phyloP scores from a whole-genome alignment of 208 protist genomes.

The Naegleria fowleri region DNA sequence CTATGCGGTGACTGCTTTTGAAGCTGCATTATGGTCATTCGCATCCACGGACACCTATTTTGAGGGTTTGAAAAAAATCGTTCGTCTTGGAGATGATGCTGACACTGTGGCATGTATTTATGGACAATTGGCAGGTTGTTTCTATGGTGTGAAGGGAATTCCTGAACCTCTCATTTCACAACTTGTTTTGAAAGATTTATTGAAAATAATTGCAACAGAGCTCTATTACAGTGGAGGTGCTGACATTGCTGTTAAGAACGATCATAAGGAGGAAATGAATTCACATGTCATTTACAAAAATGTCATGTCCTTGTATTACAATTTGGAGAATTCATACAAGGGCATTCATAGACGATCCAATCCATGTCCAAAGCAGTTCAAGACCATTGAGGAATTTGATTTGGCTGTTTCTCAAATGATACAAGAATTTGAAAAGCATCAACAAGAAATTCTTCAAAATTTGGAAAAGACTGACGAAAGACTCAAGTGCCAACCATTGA shows the following conservation, averaged over 20 bases:
- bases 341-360: neutral
- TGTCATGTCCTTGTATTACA: too few species aligned
- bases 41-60: slow-evolving; percentile 14
- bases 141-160: slow-evolving; percentile 39
- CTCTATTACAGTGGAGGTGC: neutral
- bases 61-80: slow-evolving; percentile 26
- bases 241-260: neutral
- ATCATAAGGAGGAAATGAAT: neutral
- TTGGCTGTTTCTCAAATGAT: neutral
- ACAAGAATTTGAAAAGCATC: neutral
- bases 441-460: neutral
- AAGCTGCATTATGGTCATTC: slow-evolving; percentile 42
- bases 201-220: neutral
- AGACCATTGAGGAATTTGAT: neutral
- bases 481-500: neutral
- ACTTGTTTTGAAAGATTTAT: neutral
- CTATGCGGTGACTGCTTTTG: slow-evolving; percentile 27
- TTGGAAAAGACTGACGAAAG: neutral
- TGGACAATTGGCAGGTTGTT: slow-evolving; percentile 43
- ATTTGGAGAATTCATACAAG: neutral
- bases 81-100: slow-evolving; percentile 43
- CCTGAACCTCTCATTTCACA: slow-evolving; percentile 25
- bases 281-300: neutral
- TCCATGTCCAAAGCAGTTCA: neutral
- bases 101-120: slow-evolving; percentile 41